Conservation (phyloP, 768 basidiomycete genomes). For the Postia placenta region DNA sequence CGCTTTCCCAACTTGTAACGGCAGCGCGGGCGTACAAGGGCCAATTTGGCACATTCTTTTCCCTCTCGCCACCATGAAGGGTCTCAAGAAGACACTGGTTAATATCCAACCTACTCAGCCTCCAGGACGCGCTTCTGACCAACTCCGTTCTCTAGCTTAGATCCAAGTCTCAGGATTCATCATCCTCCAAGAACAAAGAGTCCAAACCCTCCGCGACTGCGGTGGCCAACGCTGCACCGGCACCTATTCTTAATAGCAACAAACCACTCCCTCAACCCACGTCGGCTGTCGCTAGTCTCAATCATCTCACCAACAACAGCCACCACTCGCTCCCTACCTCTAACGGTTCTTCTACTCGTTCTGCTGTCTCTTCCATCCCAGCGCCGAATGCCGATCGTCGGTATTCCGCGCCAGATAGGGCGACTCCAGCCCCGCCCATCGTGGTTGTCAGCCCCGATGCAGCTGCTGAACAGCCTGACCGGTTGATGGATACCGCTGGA, state of each 20-base stretch:
- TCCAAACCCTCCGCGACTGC: conserved; percentile 40
- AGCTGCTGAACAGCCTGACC: conserved; percentile 38
- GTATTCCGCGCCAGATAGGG: conserved; percentile 37
- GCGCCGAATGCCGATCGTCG: conserved; percentile 50
- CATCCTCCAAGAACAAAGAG: conserved; percentile 65
- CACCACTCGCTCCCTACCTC: conserved; percentile 35
- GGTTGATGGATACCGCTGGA: conserved; percentile 29
- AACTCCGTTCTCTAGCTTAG: conserved; percentile 40
- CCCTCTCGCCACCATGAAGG: conserved; percentile 58
- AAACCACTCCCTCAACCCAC: conserved; percentile 59
- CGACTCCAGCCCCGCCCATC: conserved; percentile 67
- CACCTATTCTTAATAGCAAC: conserved; percentile 57
- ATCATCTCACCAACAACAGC: conserved; percentile 29
- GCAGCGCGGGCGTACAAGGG: conserved; percentile 4
- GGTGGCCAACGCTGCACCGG: conserved; percentile 34
- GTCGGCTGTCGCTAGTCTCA: conserved; percentile 31
- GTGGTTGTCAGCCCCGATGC: conserved; percentile 81
- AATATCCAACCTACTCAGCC: conserved; percentile 8
- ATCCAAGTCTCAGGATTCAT: conserved; percentile 58
- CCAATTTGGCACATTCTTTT: background rate
- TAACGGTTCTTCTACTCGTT: conserved; percentile 37
- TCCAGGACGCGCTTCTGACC: conserved; percentile 16
- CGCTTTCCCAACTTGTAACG: background rate
- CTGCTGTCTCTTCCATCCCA: conserved; percentile 32
- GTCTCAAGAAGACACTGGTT: conserved; percentile 79